Evolutionary conservation across 2,329 filamentous ascomycete genomes (phyloP).

Genomic region (Cladophialophora yegresii): DNA sequence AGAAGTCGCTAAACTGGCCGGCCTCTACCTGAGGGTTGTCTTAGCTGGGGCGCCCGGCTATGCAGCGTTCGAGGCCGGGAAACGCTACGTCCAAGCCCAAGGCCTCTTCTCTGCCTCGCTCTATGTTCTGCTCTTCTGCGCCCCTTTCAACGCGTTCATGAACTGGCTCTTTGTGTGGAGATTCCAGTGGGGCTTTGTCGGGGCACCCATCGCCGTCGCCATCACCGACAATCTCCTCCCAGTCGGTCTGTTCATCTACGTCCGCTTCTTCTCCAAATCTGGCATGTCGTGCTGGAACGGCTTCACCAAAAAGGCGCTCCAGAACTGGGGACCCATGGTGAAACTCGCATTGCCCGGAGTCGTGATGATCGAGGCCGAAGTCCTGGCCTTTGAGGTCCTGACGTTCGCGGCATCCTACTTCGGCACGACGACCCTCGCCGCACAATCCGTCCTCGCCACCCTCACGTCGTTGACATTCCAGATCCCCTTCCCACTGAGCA

Average conservation of each 20-base stretch:
- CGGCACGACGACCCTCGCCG: conserved; percentile 76
- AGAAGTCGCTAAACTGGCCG: conserved; percentile 70
- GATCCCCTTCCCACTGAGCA: conserved; percentile 86
- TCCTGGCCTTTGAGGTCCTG: conserved; percentile 87
- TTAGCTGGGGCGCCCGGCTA: conserved; percentile 73
- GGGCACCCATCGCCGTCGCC: conserved; percentile 75
- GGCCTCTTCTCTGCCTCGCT: conserved; percentile 80
- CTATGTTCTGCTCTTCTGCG: conserved; percentile 79
- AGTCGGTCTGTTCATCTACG: conserved; percentile 70
- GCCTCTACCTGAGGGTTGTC: conserved; percentile 70
- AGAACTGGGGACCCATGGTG: conserved; percentile 83
- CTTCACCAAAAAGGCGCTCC: conserved; percentile 67
- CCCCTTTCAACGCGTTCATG: conserved; percentile 75
- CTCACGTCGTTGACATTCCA: conserved; percentile 81
- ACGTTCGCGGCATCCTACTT: conserved; percentile 81
- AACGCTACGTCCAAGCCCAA: conserved; percentile 86
- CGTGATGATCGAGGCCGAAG: conserved; percentile 92
- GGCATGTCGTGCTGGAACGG: conserved; percentile 77
- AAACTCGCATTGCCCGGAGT: conserved; percentile 83
- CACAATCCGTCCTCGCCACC: conserved; percentile 81
- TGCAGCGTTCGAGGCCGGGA: conserved; percentile 73
- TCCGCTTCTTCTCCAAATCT: conserved; percentile 61
- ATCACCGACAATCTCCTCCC: conserved; percentile 76
- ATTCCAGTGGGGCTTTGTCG: conserved; percentile 69
- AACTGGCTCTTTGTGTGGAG: conserved; percentile 81